A percentile compares a stretch with the other conserved stretches of the same genome.
Evolutionary conservation across 2,329 filamentous ascomycete genomes (phyloP).

Genomic region (Stenocarpella maydis): DNA sequence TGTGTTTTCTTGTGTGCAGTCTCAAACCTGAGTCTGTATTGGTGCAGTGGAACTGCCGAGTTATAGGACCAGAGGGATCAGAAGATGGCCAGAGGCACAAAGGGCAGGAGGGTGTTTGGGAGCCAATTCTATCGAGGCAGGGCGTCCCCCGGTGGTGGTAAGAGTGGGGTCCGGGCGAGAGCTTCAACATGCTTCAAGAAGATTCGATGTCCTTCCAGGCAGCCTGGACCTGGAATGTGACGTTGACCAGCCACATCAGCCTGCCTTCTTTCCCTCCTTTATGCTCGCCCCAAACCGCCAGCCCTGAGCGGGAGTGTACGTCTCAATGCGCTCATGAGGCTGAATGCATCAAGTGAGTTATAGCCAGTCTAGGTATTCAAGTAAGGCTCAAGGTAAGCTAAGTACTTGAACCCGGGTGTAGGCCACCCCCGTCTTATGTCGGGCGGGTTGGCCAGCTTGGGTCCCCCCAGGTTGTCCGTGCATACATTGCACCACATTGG

Average conservation of each 20-base stretch:
- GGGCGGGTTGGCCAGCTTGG: background rate
- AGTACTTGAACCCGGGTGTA: too few relatives aligned
- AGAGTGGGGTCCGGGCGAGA: conserved; percentile 30
- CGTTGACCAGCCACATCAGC: background rate
- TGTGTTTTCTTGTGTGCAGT: background rate
- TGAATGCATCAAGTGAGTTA: background rate
- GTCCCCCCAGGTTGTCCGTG: background rate
- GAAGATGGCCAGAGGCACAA: conserved; percentile 15
- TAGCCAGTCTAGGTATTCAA: too few relatives aligned
- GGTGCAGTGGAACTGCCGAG: conserved; percentile 19
- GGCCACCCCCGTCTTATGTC: background rate
- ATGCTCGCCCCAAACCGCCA: background rate
- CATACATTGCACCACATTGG: too few relatives aligned
- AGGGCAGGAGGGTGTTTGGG: conserved; percentile 1
- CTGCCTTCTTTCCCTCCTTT: conserved; percentile 1
- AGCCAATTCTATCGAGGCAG: conserved; percentile 23
- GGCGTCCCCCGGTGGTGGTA: conserved; percentile 2
- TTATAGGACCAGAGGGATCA: conserved; percentile 21
- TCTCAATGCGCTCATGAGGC: background rate
- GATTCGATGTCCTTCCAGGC: conserved; percentile 32
- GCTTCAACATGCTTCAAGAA: conserved; percentile 33
- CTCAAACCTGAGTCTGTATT: background rate
- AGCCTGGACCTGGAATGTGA: conserved; percentile 9
- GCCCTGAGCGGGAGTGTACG: too few relatives aligned
- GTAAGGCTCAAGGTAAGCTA: too few relatives aligned